Evolutionary conservation across 106 monocot genomes (phyloP).

Genomic region (Alisma plantagoaquatica): DNA sequence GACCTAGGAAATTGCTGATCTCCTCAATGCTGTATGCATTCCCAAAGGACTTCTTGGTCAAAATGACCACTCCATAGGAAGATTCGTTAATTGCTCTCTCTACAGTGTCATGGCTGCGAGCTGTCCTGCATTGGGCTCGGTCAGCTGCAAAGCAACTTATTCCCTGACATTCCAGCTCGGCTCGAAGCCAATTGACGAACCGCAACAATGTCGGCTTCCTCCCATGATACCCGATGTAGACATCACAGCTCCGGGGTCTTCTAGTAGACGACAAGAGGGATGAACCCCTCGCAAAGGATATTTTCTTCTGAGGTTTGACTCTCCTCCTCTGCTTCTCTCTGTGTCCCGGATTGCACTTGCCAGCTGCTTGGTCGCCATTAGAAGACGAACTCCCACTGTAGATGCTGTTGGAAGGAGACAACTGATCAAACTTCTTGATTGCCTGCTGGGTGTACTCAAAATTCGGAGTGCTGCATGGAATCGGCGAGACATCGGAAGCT

Average conservation of each 20-base stretch:
- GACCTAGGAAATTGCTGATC: constrained; percentile 51
- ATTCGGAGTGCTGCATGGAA: constrained; percentile 29
- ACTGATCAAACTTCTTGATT: constrained; percentile 13
- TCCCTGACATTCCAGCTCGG: constrained; percentile 82
- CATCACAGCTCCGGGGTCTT: constrained; percentile 52
- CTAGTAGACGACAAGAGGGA: constrained; percentile 33
- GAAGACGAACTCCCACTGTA: constrained; percentile 36
- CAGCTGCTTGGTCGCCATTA: constrained; percentile 25
- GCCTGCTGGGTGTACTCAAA: constrained; percentile 24
- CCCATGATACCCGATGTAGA: constrained; percentile 90
- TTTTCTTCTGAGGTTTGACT: constrained; percentile 25
- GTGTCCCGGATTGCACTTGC: constrained; percentile 6
- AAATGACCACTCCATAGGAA: constrained; percentile 65
- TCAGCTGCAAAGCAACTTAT: constrained; percentile 85
- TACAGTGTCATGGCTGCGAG: constrained; percentile 40
- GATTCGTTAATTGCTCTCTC: constrained; percentile 52
- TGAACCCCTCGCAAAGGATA: constrained; percentile 17
- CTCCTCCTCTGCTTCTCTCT: constrained; percentile 45
- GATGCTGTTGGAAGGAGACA: constrained; percentile 15
- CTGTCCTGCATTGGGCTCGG: constrained; percentile 50
- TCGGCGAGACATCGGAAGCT: constrained; percentile 28
- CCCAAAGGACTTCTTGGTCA: constrained; percentile 80
- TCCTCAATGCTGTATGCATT: constrained; percentile 83
- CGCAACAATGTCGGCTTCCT: constrained; percentile 59
- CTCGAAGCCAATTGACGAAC: constrained; percentile 89